Percentiles rank a stretch among this genome's conserved stretches.
phyloP scores from a whole-genome alignment of 805 yeast species.

The Yarrowia keelungensis region DNA sequence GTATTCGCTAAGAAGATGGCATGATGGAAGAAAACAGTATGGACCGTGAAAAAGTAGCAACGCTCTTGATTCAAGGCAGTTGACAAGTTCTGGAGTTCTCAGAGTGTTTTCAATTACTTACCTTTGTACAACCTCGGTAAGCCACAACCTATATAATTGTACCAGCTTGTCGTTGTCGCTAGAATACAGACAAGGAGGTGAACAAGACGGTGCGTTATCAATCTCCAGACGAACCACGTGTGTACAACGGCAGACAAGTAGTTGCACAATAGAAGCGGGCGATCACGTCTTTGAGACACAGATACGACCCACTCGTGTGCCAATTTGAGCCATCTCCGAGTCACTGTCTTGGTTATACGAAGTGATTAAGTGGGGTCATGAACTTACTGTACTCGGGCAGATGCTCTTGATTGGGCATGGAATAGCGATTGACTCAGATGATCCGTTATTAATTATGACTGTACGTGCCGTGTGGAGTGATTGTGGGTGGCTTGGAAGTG shows the following conservation, averaged over 20 bases:
- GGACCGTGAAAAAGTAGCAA: too few relatives aligned
- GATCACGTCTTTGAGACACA: constrained; percentile 11
- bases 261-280: background rate
- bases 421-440: background rate
- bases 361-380: constrained; percentile 5
- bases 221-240: background rate
- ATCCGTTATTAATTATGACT: constrained; percentile 2
- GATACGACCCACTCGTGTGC: background rate
- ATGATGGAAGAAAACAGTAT: background rate
- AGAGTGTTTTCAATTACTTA: too few relatives aligned
- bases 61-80: too few relatives aligned
- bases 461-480: background rate
- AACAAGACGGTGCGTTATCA: background rate
- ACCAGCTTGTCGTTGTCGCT: too few relatives aligned
- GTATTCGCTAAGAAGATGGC: background rate
- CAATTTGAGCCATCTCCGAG: constrained; percentile 9
- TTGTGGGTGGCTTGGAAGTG: too few relatives aligned
- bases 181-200: constrained; percentile 2
- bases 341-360: constrained; percentile 10
- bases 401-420: background rate
- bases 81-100: too few relatives aligned
- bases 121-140: background rate
- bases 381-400: background rate
- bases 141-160: background rate
- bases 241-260: background rate